Conservation (phyloP, 306 rosid genomes). For the Glycine soja region DNA sequence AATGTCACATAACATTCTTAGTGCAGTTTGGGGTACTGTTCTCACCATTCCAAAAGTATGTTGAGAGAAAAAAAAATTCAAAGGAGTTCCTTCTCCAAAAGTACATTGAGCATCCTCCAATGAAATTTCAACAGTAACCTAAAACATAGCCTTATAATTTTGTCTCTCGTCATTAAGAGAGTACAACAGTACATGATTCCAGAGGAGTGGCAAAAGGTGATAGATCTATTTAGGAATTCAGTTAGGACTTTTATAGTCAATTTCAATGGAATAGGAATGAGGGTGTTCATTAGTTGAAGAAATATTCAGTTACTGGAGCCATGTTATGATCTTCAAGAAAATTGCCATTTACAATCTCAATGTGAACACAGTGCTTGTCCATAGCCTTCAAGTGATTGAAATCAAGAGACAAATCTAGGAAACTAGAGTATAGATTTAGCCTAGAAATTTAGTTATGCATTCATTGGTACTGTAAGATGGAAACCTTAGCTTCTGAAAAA, state of each 20-base stretch:
- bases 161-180: background rate
- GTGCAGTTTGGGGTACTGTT: no score
- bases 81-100: no score
- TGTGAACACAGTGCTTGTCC: slow-evolving; percentile 2
- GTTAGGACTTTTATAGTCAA: slow-evolving; percentile 18
- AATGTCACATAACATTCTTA: background rate
- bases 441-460: background rate
- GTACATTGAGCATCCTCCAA: no score
- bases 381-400: slow-evolving; percentile 9
- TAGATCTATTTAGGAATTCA: background rate
- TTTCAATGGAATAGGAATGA: background rate
- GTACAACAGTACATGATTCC: background rate
- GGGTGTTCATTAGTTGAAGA: no score
- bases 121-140: no score
- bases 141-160: no score
- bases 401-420: slow-evolving; percentile 19
- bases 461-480: slow-evolving; percentile 32
- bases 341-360: background rate
- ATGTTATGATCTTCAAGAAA: background rate
- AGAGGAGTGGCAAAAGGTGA: slow-evolving; percentile 4
- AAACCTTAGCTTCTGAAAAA: slow-evolving; percentile 89
- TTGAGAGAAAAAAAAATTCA: no score
- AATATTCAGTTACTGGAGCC: background rate
- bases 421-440: slow-evolving; percentile 15
- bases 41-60: no score